A percentile compares a stretch with the other conserved stretches of the same genome.
These are phyloP conservation scores for Talaromyces piceae DNA, from an alignment of 2,329 filamentous ascomycete genomes.

Conservation along the genomic window DNA sequence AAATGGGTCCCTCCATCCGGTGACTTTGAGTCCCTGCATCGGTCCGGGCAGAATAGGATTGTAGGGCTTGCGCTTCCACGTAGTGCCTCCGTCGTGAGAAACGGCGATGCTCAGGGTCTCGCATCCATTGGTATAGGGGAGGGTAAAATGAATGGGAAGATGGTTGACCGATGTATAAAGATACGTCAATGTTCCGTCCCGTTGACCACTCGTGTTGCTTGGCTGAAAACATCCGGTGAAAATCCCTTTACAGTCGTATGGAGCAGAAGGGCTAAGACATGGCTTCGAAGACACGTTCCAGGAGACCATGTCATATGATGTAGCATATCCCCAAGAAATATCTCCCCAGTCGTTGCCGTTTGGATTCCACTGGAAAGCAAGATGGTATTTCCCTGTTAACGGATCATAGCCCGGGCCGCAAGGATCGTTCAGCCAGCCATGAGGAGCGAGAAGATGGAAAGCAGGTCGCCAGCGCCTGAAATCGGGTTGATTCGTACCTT, in stretches of 20 bases:
- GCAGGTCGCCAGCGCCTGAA: constrained; percentile 25
- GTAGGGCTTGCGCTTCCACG: constrained; percentile 26
- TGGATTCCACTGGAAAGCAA: constrained; percentile 40
- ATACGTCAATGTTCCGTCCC: constrained; percentile 24
- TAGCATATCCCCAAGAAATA: constrained; percentile 36
- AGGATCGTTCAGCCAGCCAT: constrained; percentile 40
- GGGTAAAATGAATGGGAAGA: constrained; percentile 35
- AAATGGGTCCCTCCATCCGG: constrained; percentile 39
- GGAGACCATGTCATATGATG: constrained; percentile 31
- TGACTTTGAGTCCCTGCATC: constrained; percentile 27
- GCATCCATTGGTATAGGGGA: constrained; percentile 28
- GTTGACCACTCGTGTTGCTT: constrained; percentile 18
- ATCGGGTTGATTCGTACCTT: too few relatives aligned
- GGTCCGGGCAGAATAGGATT: constrained; percentile 35
- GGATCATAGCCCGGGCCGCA: constrained; percentile 37
- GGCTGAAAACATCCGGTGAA: constrained; percentile 37
- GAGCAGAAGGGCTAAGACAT: constrained; percentile 24
- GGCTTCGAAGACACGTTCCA: constrained; percentile 27
- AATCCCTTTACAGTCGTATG: constrained; percentile 35
- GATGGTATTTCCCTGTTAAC: constrained; percentile 31
- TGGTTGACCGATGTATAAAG: constrained; percentile 36
- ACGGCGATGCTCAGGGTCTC: constrained; percentile 34
- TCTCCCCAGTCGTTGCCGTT: constrained; percentile 36
- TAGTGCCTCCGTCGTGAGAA: constrained; percentile 31
- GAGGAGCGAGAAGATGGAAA: constrained; percentile 31